A percentile compares a stretch with the other conserved stretches of the same genome.
phyloP scores from a whole-genome alignment of 2,329 filamentous ascomycete genomes.

The Talaromyces sp. region DNA sequence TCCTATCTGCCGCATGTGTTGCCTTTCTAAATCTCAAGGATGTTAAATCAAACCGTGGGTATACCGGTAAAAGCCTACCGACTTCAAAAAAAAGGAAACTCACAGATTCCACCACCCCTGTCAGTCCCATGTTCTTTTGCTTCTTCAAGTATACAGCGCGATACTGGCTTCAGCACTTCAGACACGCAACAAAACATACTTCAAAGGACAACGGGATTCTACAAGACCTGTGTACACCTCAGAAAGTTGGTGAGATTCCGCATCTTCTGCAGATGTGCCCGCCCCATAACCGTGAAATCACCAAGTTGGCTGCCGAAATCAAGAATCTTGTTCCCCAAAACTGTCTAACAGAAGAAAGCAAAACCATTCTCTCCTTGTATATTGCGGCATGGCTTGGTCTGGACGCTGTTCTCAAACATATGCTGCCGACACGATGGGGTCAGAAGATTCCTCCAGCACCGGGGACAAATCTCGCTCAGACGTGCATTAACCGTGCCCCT shows the following conservation, averaged over 20 bases:
- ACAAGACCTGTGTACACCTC: neutral
- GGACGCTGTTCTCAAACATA: neutral
- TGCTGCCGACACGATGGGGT: neutral
- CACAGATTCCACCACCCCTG: too few species aligned
- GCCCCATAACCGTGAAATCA: neutral
- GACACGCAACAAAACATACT: neutral
- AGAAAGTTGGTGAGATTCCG: neutral
- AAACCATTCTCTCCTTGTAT: neutral
- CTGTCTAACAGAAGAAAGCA: neutral
- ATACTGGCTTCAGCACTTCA: neutral
- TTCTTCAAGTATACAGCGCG: neutral
- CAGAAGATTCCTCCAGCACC: neutral
- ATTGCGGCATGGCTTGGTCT: neutral
- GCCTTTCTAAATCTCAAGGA: too few species aligned
- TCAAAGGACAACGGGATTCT: neutral
- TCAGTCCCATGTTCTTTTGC: neutral
- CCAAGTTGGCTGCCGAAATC: neutral
- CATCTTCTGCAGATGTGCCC: neutral
- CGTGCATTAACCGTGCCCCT: neutral
- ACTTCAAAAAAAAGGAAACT: too few species aligned
- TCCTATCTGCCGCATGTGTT: too few species aligned
- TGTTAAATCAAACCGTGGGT: too few species aligned
- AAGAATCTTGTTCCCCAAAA: neutral
- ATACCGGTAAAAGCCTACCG: too few species aligned
- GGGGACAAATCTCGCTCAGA: neutral